Evolutionary conservation across 2,329 filamentous ascomycete genomes (phyloP).

Genomic region (Fusarium ambrosium): DNA sequence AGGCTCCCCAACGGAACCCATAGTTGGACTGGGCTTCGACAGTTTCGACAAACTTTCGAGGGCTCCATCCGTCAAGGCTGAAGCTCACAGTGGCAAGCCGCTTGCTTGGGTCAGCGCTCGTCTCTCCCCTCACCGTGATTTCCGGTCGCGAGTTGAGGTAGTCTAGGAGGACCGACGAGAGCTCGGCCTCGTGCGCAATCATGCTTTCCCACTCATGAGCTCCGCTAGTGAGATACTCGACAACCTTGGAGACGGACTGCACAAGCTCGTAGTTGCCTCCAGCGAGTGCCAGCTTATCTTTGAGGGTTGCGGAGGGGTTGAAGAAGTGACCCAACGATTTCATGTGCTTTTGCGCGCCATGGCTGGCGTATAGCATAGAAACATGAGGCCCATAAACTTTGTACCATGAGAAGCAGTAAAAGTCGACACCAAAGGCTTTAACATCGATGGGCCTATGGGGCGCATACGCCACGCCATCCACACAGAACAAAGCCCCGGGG

Average conservation of each 20-base stretch:
- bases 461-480: neutral
- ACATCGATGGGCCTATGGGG: neutral
- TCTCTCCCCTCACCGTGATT: neutral
- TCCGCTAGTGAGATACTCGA: neutral
- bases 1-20: neutral
- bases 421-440: neutral
- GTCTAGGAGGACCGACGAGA: neutral
- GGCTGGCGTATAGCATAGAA: neutral
- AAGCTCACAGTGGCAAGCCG: neutral
- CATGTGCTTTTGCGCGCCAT: neutral
- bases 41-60: neutral
- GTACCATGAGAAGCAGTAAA: neutral
- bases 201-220: neutral
- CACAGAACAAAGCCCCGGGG: neutral
- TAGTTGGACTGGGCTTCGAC: neutral
- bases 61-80: neutral
- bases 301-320: neutral
- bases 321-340: neutral
- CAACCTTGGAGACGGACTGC: neutral
- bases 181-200: neutral
- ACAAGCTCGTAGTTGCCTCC: neutral
- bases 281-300: neutral
- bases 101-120: neutral
- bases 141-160: neutral
- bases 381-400: neutral